phyloP scores from a whole-genome alignment of 2,329 filamentous ascomycete genomes.

The Orbilia quercus region DNA sequence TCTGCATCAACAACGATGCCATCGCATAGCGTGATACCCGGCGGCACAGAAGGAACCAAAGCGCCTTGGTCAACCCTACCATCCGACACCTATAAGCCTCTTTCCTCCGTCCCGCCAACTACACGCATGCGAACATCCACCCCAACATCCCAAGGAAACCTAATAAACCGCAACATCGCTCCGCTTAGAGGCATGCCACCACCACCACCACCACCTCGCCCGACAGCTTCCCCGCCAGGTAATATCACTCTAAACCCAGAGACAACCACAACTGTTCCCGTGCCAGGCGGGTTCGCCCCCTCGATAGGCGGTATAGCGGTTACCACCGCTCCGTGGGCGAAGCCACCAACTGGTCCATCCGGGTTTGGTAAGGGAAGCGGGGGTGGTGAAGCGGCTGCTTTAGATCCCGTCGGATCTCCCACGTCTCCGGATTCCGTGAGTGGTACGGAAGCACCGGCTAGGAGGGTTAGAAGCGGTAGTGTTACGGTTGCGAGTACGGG shows the following conservation, averaged over 20 bases:
- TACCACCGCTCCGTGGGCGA: slow-evolving; percentile 54
- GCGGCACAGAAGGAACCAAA: slow-evolving; percentile 27
- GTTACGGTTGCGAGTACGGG: slow-evolving; percentile 50
- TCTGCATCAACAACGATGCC: slow-evolving; percentile 27
- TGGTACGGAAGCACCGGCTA: slow-evolving; percentile 25
- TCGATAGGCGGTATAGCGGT: slow-evolving; percentile 53
- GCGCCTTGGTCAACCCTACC: slow-evolving; percentile 53
- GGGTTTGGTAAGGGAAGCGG: slow-evolving; percentile 51
- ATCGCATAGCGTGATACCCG: slow-evolving; percentile 6
- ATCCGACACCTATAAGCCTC: slow-evolving; percentile 21
- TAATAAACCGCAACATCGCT: slow-evolving; percentile 28
- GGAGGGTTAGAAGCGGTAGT: slow-evolving; percentile 48
- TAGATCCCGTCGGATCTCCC: slow-evolving; percentile 19
- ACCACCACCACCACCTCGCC: slow-evolving; percentile 29
- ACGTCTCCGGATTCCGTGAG: slow-evolving; percentile 19
- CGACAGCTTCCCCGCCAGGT: slow-evolving; percentile 19
- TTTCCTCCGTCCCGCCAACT: slow-evolving; percentile 13
- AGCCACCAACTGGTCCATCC: slow-evolving; percentile 49
- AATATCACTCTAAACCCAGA: slow-evolving; percentile 51
- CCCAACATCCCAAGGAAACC: slow-evolving; percentile 35
- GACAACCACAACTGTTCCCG: slow-evolving; percentile 40
- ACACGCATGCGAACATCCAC: slow-evolving; percentile 36
- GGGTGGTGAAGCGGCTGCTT: slow-evolving; percentile 22
- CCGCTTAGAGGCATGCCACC: slow-evolving; percentile 39
- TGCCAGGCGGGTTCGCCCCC: slow-evolving; percentile 48